Percentiles rank a stretch among this genome's conserved stretches.
These are phyloP conservation scores for Solidago caesia DNA, from an alignment of 129 eudicot genomes.

Conservation along the genomic window DNA sequence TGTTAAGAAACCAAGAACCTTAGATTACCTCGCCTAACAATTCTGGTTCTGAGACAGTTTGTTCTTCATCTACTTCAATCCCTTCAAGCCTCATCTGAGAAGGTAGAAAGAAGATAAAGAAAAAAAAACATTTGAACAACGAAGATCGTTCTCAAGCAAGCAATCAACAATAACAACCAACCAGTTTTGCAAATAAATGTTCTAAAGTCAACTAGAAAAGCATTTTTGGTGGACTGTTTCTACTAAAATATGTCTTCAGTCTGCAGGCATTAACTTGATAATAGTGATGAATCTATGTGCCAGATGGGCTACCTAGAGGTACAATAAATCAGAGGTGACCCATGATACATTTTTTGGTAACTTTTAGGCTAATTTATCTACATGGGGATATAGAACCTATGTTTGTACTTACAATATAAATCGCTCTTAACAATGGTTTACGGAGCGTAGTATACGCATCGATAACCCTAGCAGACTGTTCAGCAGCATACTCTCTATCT, in stretches of 20 bases:
- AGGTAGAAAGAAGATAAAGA: constrained; percentile 6
- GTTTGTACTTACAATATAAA: constrained; percentile 57
- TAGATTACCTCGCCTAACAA: constrained; percentile 69
- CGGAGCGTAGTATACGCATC: constrained; percentile 84
- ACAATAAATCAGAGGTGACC: background rate
- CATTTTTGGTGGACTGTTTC: too few species aligned
- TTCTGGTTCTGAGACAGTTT: constrained; percentile 77
- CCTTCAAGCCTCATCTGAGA: constrained; percentile 72
- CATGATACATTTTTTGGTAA: background rate
- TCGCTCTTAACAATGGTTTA: constrained; percentile 73
- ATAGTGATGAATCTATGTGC: too few species aligned
- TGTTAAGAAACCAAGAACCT: background rate
- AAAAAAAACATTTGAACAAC: background rate
- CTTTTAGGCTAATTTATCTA: background rate
- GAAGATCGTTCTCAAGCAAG: too few species aligned
- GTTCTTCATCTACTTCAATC: constrained; percentile 74
- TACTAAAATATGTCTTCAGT: too few species aligned
- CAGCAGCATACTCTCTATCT: constrained; percentile 94
- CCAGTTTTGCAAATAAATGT: too few species aligned
- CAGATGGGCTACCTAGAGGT: too few species aligned
- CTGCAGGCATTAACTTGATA: too few species aligned
- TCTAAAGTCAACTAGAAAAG: too few species aligned
- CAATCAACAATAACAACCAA: too few species aligned
- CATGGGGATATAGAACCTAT: background rate
- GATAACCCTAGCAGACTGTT: constrained; percentile 84